Base-by-base conservation (phyloP, 225 moss, liverwort and hornwort species). In the Ulota crispa region DNA sequence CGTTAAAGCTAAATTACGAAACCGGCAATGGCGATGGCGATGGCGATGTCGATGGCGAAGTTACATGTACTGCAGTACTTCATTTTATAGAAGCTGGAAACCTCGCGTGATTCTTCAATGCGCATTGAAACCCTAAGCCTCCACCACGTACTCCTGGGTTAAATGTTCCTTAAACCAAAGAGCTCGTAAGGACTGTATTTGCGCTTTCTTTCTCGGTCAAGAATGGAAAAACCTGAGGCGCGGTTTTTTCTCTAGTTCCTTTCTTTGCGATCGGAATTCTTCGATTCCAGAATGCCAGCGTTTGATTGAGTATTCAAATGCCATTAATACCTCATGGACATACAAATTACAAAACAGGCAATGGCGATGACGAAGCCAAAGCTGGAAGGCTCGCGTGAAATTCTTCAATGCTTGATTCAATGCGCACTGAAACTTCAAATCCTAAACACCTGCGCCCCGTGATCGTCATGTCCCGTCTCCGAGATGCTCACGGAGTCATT, bases 401-500 rank as follows among this genome's bases (percentile, higher is more conserved):
- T 16, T 68, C 31, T 59, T 56, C 36, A 65, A 47, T 59, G 27
- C 32, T 32, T 32, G 32, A 32, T 32, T 32, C 32, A 32, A 32
- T 32, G 27, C 72, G 50, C 62, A 68, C 43, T 68, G 9, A 72
- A 78, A 52, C 50, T 68, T 5, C 11, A 3, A 47, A 45, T 37
- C 63, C 68, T 78, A 2, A n/a, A n/a, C n/a, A n/a, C n/a, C n/a
- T n/a, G 20, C 31, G 32, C 54, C 52, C 5, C 19, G 31, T 53
- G 52, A 52, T 71, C 21, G 72, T 32, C 53, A 70, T 45, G 14
- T 70, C 14, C 8, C 70, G 26, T 45, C 70, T 47, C 7, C 47
- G 28, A 71, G 18, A 11, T 32, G 32, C 80, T 72, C 80, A 72
- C 72, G 72, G 26, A 31, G 14, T 28, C 66, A 77, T 67, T 72